Conservation (phyloP, 2,329 filamentous ascomycete species). For the Penicillium sp. region DNA sequence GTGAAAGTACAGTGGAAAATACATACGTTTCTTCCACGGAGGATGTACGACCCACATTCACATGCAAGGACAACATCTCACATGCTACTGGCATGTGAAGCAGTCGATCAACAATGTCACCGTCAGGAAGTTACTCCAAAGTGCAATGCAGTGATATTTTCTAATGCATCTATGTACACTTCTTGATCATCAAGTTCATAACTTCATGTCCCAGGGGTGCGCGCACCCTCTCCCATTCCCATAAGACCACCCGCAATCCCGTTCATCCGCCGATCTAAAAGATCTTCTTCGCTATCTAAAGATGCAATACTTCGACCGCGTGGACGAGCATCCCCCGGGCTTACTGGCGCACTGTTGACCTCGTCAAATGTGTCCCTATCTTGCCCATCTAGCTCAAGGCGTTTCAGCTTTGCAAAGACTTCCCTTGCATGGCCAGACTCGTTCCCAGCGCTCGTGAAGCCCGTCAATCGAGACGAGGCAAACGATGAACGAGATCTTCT, state of each 20-base stretch:
- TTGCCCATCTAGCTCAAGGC: slow-evolving; percentile 13
- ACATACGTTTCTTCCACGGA: too few relatives aligned
- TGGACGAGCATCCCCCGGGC: slow-evolving; percentile 18
- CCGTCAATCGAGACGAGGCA: slow-evolving; percentile 14
- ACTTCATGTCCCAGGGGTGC: slow-evolving; percentile 30
- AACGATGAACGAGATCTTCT: slow-evolving; percentile 18
- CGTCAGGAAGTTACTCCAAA: not conserved
- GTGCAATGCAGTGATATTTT: not conserved
- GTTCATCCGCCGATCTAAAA: slow-evolving; percentile 56
- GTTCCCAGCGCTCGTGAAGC: slow-evolving; percentile 12
- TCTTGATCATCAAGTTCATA: not conserved
- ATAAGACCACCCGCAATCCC: slow-evolving; percentile 54
- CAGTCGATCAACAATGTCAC: not conserved
- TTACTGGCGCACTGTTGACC: slow-evolving; percentile 21
- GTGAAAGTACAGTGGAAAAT: too few relatives aligned
- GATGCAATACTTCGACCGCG: slow-evolving; percentile 50
- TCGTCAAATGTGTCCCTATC: slow-evolving; percentile 8
- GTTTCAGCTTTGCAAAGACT: slow-evolving; percentile 22
- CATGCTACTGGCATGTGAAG: too few relatives aligned
- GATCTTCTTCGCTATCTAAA: slow-evolving; percentile 57
- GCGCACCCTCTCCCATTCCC: slow-evolving; percentile 40
- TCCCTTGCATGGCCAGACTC: slow-evolving; percentile 9
- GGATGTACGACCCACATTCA: not conserved
- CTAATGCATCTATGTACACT: not conserved
- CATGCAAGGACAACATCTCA: not conserved